Evolutionary conservation across 805 yeast species (phyloP), one percentile per base, ranked within the genome.

Genomic region (Cyberlindnera xishuangbannaensis): DNA sequence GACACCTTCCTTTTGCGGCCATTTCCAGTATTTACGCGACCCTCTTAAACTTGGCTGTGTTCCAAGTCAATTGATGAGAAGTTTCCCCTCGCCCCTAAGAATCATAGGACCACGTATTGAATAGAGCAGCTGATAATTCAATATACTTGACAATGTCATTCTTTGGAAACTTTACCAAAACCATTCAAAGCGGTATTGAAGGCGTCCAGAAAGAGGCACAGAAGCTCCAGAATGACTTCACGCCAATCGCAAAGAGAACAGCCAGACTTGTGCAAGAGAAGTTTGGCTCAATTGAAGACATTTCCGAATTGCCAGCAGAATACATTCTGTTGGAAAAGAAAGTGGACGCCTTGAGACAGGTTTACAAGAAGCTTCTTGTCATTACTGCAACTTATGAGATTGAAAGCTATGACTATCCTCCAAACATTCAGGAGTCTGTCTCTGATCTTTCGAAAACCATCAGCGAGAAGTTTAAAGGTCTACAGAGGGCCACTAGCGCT

Each of bases 391-490:
- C 87, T 26, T 83, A 75, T 51, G 85, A 73, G 49, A 74, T 80
- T 41, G 82, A 80, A 46, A 73, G 83, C 30, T 83, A 83, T 54
- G 95, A 83, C 55, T 83, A 81, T 49, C 95, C 95, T 17, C 90
- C 92, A 34, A 80, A 80, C 54, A 58, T 83, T 42, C 69, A 71
- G 41, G 90, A 83, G 46, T 74, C 83, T 28, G 64, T 76, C 16
- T 62, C 64, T 30, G 79, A 81, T 45, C 75, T 80, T 50, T 74
- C 80, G 23, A 71, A 73, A 45, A 59, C 76, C 5, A 54, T 78
- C 29, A 65, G 68, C 26, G 72, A 62, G 48, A 78, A 75, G 53
- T 70, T 77, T 42, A 64, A 64, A 32, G 79, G 76, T 33, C 67
- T 78, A 48, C 73, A 76, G 39, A 73, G 65, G 47, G 84, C 81